A percentile compares a stretch with the other conserved stretches of the same genome.
phyloP scores from a whole-genome alignment of 768 basidiomycete species.

The Boletus tomentosulus region DNA sequence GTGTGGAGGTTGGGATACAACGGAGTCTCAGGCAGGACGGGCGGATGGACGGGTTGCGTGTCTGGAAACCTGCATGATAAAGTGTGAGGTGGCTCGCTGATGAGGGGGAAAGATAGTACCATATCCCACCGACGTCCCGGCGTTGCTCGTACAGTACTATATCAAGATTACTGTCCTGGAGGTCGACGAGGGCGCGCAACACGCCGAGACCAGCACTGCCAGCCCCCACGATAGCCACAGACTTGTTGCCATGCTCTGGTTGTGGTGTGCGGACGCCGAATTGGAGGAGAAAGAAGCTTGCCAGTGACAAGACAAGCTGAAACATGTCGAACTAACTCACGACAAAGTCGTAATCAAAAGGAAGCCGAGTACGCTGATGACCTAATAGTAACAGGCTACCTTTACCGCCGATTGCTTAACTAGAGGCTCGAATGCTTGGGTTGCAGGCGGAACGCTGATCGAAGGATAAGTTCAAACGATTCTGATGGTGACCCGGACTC shows the following conservation, averaged over 20 bases:
- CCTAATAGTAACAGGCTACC: no score
- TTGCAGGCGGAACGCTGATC: no score
- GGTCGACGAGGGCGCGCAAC: slow-evolving; percentile 46
- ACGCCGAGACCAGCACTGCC: slow-evolving; percentile 54
- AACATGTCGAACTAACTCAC: slow-evolving; percentile 7
- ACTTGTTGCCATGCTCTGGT: slow-evolving; percentile 29
- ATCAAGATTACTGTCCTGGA: slow-evolving; percentile 43
- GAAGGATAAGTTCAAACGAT: no score
- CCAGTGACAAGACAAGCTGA: slow-evolving; percentile 8
- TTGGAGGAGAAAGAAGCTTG: slow-evolving; percentile 7
- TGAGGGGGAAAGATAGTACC: slow-evolving; percentile 30
- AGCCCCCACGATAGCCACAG: slow-evolving; percentile 54
- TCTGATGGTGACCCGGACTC: no score
- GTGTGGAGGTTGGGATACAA: slow-evolving; percentile 51
- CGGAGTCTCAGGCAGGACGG: slow-evolving; percentile 49
- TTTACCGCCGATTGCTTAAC: no score
- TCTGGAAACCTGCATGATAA: slow-evolving; percentile 32
- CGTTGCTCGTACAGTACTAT: slow-evolving; percentile 53
- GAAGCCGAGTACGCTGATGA: no score
- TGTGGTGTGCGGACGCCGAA: background rate
- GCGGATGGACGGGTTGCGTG: slow-evolving; percentile 32
- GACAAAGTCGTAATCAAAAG: no score
- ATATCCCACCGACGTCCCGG: slow-evolving; percentile 51
- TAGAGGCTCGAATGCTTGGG: no score
- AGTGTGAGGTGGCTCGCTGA: background rate